Percentiles rank a stretch among this genome's conserved stretches.
These are phyloP conservation scores for Telfairia occidentalis DNA, from an alignment of 331 rosid species.

Conservation along the genomic window DNA sequence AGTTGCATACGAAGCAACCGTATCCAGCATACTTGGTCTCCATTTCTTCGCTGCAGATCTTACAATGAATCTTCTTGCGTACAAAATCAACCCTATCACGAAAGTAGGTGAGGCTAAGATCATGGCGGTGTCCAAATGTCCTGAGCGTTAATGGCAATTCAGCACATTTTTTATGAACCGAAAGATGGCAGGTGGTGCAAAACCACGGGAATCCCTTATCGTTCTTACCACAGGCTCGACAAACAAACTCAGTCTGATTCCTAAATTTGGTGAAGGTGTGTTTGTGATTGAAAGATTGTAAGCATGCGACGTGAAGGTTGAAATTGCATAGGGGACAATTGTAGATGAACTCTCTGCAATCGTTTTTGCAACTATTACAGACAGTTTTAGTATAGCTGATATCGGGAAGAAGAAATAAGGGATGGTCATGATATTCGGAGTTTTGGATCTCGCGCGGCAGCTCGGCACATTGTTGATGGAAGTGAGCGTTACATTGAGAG, in stretches of 20 bases:
- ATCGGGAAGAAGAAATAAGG: neutral
- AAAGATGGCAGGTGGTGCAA: neutral
- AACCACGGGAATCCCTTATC: neutral
- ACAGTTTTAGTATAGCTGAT: neutral
- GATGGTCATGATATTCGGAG: neutral
- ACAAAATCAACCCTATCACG: neutral
- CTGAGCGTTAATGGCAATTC: neutral
- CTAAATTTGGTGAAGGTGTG: neutral
- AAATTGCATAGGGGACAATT: neutral
- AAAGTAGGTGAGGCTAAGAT: neutral
- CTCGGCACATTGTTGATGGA: neutral
- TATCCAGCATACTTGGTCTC: neutral
- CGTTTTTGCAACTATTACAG: neutral
- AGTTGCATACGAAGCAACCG: neutral
- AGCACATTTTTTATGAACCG: neutral
- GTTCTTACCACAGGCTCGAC: neutral
- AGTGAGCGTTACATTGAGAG: neutral
- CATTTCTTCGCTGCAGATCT: neutral
- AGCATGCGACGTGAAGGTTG: neutral
- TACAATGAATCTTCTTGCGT: neutral
- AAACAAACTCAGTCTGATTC: neutral
- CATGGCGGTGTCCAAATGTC: neutral
- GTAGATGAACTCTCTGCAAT: neutral
- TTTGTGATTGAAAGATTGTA: conserved; percentile 1
- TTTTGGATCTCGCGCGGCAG: neutral